Evolutionary conservation across 129 eudicot species (phyloP).

Genomic region (Lactuca sativa): DNA sequence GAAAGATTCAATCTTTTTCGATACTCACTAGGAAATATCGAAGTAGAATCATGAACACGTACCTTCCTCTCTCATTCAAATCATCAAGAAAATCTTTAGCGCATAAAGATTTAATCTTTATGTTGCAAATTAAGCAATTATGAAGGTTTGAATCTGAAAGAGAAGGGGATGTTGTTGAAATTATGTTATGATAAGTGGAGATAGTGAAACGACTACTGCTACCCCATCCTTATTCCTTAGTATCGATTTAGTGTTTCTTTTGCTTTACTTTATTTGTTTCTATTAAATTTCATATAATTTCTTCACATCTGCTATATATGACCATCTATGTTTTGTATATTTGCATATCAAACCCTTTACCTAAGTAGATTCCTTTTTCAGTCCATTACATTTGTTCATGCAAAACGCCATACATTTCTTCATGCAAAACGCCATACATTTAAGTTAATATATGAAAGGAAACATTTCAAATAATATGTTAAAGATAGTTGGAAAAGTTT

Average conservation of each 20-base stretch:
- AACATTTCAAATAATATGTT: too few relatives aligned
- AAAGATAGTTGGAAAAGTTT: too few relatives aligned
- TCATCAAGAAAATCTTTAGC: constrained; percentile 14
- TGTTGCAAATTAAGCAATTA: constrained; percentile 16
- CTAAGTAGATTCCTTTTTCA: not conserved
- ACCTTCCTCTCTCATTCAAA: constrained; percentile 8
- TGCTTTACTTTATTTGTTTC: constrained; percentile 26
- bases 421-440: not conserved
- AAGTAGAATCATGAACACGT: constrained; percentile 15
- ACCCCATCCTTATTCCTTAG: constrained; percentile 39
- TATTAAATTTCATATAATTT: constrained; percentile 16
- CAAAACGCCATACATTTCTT: not conserved
- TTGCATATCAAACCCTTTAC: constrained; percentile 2
- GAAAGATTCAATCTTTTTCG: constrained; percentile 23
- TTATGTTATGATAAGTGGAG: constrained; percentile 31
- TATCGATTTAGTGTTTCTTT: constrained; percentile 32
- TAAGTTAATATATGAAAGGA: too few relatives aligned
- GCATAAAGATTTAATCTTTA: constrained; percentile 21
- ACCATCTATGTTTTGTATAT: not conserved
- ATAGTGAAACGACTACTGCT: constrained; percentile 28
- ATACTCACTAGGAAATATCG: constrained; percentile 27
- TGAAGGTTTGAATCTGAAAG: constrained; percentile 20
- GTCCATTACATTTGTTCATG: not conserved
- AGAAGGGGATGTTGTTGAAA: constrained; percentile 30
- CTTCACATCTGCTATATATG: not conserved